Conservation (phyloP, 257 asterid genomes). For the Gentiana dahurica region DNA sequence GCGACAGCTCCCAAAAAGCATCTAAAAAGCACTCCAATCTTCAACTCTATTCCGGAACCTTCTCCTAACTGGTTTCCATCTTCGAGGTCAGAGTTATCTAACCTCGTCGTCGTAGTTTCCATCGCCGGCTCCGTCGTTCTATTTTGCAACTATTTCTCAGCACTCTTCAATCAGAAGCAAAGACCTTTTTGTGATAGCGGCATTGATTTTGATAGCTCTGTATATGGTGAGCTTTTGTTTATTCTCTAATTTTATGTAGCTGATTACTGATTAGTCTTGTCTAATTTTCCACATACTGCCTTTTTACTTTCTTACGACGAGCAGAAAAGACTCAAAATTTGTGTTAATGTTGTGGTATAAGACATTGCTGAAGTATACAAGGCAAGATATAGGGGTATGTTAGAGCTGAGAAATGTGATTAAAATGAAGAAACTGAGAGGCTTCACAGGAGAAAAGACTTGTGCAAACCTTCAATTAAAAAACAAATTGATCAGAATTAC, state of each 20-base stretch:
- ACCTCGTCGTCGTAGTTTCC: slow-evolving; percentile 46
- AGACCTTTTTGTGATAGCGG: slow-evolving; percentile 53
- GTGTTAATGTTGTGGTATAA: background rate
- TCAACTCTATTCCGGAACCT: slow-evolving; percentile 22
- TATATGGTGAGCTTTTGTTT: slow-evolving; percentile 36
- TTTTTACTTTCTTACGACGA: background rate
- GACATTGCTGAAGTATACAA: background rate
- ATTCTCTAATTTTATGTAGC: background rate
- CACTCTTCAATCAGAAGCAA: slow-evolving; percentile 29
- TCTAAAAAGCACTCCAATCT: too few species aligned
- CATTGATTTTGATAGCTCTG: slow-evolving; percentile 21
- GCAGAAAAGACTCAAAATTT: background rate
- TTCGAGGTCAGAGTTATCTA: slow-evolving; percentile 37
- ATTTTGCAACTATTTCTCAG: slow-evolving; percentile 36
- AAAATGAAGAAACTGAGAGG: too few species aligned
- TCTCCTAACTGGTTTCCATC: slow-evolving; percentile 41
- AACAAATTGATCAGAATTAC: background rate
- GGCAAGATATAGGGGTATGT: too few species aligned
- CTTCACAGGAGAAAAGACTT: too few species aligned
- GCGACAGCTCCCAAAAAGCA: too few species aligned
- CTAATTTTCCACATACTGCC: background rate
- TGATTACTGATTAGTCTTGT: background rate
- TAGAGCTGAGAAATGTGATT: too few species aligned
- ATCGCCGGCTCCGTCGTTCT: slow-evolving; percentile 58
- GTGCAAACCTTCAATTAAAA: background rate